These are phyloP conservation scores for Hygrocybe coccinea DNA, from an alignment of 768 basidiomycete species.

Conservation along the genomic window DNA sequence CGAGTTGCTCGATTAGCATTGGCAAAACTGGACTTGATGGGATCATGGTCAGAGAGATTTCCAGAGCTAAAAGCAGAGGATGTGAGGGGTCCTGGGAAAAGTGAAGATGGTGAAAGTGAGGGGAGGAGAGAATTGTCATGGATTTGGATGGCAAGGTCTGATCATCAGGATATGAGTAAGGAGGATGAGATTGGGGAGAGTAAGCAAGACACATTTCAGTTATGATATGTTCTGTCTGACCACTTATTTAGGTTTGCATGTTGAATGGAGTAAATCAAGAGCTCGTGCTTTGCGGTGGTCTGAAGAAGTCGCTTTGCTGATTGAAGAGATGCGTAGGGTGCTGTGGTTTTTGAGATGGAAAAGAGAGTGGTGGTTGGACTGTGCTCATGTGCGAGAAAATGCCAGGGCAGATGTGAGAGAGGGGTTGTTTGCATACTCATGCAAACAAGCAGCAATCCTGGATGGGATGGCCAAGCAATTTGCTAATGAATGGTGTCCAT, in stretches of 20 bases:
- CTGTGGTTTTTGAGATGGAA: slow-evolving; percentile 18
- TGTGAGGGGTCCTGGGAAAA: neutral
- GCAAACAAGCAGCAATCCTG: slow-evolving; percentile 2
- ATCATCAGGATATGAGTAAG: neutral
- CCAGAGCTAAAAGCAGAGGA: no score
- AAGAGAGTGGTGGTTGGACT: slow-evolving; percentile 5
- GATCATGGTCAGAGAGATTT: neutral
- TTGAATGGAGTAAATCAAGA: slow-evolving; percentile 20
- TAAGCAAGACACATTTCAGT: slow-evolving; percentile 1
- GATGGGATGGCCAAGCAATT: neutral
- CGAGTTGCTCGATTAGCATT: neutral
- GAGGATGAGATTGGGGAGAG: neutral
- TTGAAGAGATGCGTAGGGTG: slow-evolving; percentile 27
- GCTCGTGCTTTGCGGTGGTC: slow-evolving; percentile 19
- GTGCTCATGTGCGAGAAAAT: neutral
- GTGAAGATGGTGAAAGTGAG: no score
- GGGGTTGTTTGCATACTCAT: slow-evolving; percentile 7
- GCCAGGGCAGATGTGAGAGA: slow-evolving; percentile 1
- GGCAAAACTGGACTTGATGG: neutral
- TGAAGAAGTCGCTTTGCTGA: slow-evolving; percentile 22
- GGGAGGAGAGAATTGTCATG: neutral
- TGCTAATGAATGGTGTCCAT: neutral
- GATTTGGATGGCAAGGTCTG: neutral
- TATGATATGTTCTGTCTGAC: slow-evolving; percentile 1
- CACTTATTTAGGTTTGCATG: slow-evolving; percentile 11